Percentiles rank a stretch among this genome's conserved stretches.
Evolutionary conservation across 345 rosid genomes (phyloP).

Genomic region (Lenwebbia sp.): DNA sequence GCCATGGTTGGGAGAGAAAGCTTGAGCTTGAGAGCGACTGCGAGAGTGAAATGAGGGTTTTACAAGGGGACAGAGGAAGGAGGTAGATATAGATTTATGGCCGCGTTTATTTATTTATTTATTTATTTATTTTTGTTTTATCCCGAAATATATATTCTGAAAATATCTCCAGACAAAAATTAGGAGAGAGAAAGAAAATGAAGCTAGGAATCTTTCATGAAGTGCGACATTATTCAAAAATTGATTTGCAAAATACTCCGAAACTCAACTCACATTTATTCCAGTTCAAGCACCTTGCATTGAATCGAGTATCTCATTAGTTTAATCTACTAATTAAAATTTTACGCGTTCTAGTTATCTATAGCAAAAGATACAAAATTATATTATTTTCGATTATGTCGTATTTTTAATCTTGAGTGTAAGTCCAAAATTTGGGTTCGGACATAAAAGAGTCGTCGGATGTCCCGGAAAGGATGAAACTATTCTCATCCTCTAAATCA

Average conservation of each 20-base stretch:
- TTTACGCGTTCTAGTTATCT: accelerated
- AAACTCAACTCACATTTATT: background rate
- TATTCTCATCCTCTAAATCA: accelerated
- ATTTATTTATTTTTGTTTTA: background rate
- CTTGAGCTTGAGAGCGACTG: background rate
- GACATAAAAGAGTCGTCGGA: background rate
- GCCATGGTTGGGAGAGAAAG: slow-evolving; percentile 34
- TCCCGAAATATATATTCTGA: background rate
- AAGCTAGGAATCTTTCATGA: accelerated
- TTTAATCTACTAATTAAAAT: background rate
- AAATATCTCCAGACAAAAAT: background rate
- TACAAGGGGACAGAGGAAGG: background rate
- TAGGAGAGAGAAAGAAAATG: background rate
- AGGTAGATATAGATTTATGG: accelerated
- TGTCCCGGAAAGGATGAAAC: background rate
- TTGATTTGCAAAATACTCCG: background rate
- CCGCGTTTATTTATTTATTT: background rate
- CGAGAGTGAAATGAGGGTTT: background rate
- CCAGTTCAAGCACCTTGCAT: background rate
- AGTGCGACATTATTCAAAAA: background rate
- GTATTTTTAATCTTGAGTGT: background rate
- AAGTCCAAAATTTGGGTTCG: accelerated
- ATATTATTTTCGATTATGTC: accelerated
- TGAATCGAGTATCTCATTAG: no score
- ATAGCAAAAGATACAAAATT: background rate